Percentiles rank a stretch among this genome's conserved stretches.
Conservation (phyloP, 2,329 filamentous ascomycete species). For the Aspergillus pseudoviridinutans region DNA sequence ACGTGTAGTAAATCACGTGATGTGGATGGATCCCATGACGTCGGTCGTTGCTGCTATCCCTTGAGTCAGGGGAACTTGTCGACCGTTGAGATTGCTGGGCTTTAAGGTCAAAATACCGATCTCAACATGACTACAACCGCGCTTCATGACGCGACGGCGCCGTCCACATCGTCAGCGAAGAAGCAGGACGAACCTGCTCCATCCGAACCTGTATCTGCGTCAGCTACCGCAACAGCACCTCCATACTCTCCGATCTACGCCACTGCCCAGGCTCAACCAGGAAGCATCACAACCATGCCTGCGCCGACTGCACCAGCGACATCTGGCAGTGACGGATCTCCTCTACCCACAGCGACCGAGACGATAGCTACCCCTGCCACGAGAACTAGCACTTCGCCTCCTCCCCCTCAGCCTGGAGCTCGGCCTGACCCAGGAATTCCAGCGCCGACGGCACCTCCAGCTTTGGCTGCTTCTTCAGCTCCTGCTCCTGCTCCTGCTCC, state of each 20-base stretch:
- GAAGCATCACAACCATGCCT: constrained; percentile 21
- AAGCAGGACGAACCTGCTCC: not conserved
- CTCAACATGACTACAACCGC: not conserved
- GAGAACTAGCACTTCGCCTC: constrained; percentile 29
- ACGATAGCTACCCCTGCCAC: constrained; percentile 21
- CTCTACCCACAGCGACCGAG: constrained; percentile 22
- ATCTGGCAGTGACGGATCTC: constrained; percentile 1
- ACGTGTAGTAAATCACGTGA: not conserved
- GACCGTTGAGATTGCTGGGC: not conserved
- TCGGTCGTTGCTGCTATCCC: not conserved
- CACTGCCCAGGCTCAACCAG: constrained; percentile 15
- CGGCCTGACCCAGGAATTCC: constrained; percentile 12
- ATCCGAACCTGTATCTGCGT: constrained; percentile 9
- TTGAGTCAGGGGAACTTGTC: not conserved
- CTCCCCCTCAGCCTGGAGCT: constrained; percentile 39
- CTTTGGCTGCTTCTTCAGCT: constrained; percentile 4
- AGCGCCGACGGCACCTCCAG: not conserved
- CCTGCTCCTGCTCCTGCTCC: constrained; percentile 14
- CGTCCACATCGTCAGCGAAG: not conserved
- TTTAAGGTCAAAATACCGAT: not conserved
- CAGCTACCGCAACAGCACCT: constrained; percentile 25
- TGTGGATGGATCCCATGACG: not conserved
- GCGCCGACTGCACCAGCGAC: constrained; percentile 18
- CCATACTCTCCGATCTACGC: constrained; percentile 32
- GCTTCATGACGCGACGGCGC: not conserved